Evolutionary conservation across 345 rosid genomes (phyloP).

Genomic region (Hibiscus tridactylites): DNA sequence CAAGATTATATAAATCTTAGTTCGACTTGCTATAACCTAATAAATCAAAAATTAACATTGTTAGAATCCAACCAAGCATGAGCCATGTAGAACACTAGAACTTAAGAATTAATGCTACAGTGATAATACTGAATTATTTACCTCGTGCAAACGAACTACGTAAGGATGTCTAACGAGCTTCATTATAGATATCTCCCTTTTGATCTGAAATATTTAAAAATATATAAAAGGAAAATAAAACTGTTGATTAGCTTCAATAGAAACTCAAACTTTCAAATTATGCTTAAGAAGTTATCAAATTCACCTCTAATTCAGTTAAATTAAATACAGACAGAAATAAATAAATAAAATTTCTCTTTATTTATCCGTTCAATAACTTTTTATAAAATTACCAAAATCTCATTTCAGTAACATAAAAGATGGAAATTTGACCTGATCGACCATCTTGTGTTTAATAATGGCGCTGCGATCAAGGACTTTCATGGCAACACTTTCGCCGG

Average conservation of each 20-base stretch:
- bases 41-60: not conserved
- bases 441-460: constrained; percentile 93
- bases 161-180: constrained; percentile 95
- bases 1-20: constrained; percentile 86
- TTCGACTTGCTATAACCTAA: constrained; percentile 87
- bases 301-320: not conserved
- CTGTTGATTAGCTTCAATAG: not conserved
- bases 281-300: not conserved
- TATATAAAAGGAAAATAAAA: not conserved
- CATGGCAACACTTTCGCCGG: constrained; percentile 99
- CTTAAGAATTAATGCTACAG: not conserved
- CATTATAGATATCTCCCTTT: constrained; percentile 96
- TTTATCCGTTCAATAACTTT: not conserved
- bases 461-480: constrained; percentile 80
- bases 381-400: not conserved
- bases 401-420: not conserved
- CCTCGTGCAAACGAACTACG: constrained; percentile 91
- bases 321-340: not conserved
- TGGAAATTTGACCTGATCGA: constrained; percentile 56
- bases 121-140: constrained; percentile 11
- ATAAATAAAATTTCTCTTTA: not conserved
- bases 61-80: constrained; percentile 3
- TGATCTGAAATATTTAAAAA: constrained; percentile 47
- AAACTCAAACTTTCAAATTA: not conserved
- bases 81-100: not conserved